Evolutionary conservation across 2,329 filamentous ascomycete species (phyloP).

Genomic region (Phoma sp.): DNA sequence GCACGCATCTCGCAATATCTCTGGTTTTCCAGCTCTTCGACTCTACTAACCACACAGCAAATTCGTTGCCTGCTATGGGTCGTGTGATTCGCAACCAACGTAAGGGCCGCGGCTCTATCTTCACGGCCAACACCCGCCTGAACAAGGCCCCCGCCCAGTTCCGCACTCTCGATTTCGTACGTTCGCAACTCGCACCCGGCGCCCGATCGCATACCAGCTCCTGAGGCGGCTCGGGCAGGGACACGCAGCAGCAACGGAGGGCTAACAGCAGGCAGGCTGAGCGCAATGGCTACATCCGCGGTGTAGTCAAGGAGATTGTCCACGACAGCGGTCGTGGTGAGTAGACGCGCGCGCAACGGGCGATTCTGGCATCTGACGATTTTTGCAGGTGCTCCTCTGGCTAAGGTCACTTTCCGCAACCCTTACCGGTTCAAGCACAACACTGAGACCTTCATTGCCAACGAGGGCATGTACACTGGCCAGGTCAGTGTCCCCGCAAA

Average conservation of each 20-base stretch:
- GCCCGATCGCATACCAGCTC: background rate
- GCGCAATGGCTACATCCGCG: constrained; percentile 96
- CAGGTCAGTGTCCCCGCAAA: constrained; percentile 58
- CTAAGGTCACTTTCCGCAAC: constrained; percentile 95
- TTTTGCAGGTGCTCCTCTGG: constrained; percentile 72
- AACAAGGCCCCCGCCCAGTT: constrained; percentile 97
- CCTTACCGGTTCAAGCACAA: constrained; percentile 98
- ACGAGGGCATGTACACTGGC: constrained; percentile 99
- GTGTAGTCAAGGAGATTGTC: constrained; percentile 98
- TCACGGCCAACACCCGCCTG: constrained; percentile 70
- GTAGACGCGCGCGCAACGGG: constrained; percentile 22
- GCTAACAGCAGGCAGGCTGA: constrained; percentile 62
- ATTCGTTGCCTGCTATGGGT: constrained; percentile 40
- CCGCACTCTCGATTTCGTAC: constrained; percentile 87
- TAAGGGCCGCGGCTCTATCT: constrained; percentile 74
- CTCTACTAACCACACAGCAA: no score
- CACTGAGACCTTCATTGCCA: constrained; percentile 99
- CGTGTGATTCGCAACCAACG: constrained; percentile 80
- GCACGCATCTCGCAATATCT: no score
- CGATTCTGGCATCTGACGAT: constrained; percentile 26
- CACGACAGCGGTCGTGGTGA: constrained; percentile 97
- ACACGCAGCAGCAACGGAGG: constrained; percentile 27
- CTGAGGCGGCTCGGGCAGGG: background rate
- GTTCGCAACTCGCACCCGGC: constrained; percentile 23
- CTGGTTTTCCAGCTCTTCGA: no score